A percentile compares a stretch with the other conserved stretches of the same genome.
These are phyloP conservation scores for Umbelopsis vinacea DNA, from an alignment of 192 early-diverging fungal species.

Conservation along the genomic window DNA sequence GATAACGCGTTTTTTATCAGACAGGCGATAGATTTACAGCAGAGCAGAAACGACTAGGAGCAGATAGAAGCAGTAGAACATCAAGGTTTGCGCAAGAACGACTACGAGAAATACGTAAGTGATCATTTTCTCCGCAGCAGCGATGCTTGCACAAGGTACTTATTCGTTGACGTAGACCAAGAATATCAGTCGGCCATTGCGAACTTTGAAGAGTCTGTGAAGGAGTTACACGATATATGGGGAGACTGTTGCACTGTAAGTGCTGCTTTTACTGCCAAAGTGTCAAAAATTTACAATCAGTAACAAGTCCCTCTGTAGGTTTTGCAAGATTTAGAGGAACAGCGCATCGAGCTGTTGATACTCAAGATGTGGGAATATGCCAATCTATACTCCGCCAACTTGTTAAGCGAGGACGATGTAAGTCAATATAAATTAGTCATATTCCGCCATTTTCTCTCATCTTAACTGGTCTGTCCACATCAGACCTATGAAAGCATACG, in stretches of 20 bases:
- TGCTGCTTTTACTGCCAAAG: too few relatives aligned
- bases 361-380: constrained; percentile 12
- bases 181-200: constrained; percentile 3
- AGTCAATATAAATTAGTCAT: background rate
- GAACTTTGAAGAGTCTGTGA: constrained; percentile 9
- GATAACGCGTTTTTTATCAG: background rate
- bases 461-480: background rate
- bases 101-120: constrained; percentile 19
- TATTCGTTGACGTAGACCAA: background rate
- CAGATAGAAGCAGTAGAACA: background rate
- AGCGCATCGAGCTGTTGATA: constrained; percentile 7
- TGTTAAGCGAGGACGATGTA: background rate
- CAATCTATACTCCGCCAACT: background rate
- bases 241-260: background rate
- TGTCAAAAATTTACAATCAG: background rate
- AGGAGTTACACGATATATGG: constrained; percentile 2
- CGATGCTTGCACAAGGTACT: background rate
- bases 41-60: constrained; percentile 1
- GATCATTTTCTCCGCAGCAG: background rate
- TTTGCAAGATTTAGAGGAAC: constrained; percentile 13
- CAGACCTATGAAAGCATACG: constrained; percentile 4
- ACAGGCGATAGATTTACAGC: background rate
- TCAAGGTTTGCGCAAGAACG: constrained; percentile 7
- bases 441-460: background rate
- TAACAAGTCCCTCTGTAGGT: background rate